Conservation (phyloP, 2,329 filamentous ascomycete genomes). For the Colletotrichum euphorbiae region DNA sequence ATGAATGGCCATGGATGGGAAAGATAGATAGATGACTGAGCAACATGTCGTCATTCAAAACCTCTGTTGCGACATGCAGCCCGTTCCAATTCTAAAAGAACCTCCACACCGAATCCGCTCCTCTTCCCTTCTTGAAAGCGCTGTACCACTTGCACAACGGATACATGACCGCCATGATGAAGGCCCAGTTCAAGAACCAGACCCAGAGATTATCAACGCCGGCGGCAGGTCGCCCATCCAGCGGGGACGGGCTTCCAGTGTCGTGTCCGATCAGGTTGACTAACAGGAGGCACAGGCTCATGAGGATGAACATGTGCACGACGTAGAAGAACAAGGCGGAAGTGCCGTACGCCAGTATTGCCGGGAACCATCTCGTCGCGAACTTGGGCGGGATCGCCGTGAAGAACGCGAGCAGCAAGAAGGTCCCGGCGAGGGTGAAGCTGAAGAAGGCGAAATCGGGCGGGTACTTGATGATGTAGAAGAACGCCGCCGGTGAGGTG, state of each 20-base stretch:
- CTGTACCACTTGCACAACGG: slow-evolving; percentile 56
- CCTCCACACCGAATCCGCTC: slow-evolving; percentile 58
- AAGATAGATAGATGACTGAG: neutral
- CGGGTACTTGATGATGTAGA: slow-evolving; percentile 60
- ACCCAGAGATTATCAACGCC: slow-evolving; percentile 54
- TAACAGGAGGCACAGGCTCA: slow-evolving; percentile 44
- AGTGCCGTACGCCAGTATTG: slow-evolving; percentile 58
- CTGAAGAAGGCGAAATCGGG: slow-evolving; percentile 60
- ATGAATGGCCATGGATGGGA: neutral
- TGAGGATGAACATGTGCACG: slow-evolving; percentile 51
- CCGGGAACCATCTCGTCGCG: slow-evolving; percentile 46
- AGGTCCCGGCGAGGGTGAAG: slow-evolving; percentile 53
- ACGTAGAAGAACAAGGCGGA: slow-evolving; percentile 61
- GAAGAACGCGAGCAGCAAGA: slow-evolving; percentile 54
- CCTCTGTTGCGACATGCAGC: slow-evolving; percentile 21
- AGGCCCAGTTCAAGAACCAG: slow-evolving; percentile 52
- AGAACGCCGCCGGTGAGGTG: slow-evolving; percentile 54
- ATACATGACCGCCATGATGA: slow-evolving; percentile 53
- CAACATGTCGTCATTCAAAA: slow-evolving; percentile 12
- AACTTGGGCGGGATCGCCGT: slow-evolving; percentile 47
- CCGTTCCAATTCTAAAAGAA: slow-evolving; percentile 52
- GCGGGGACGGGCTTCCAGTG: slow-evolving; percentile 44
- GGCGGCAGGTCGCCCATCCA: slow-evolving; percentile 43
- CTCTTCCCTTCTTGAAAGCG: slow-evolving; percentile 55
- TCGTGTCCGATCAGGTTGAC: slow-evolving; percentile 51